These are phyloP conservation scores for Aspergillus brasiliensis DNA, from an alignment of 2,329 filamentous ascomycete genomes.

Conservation along the genomic window DNA sequence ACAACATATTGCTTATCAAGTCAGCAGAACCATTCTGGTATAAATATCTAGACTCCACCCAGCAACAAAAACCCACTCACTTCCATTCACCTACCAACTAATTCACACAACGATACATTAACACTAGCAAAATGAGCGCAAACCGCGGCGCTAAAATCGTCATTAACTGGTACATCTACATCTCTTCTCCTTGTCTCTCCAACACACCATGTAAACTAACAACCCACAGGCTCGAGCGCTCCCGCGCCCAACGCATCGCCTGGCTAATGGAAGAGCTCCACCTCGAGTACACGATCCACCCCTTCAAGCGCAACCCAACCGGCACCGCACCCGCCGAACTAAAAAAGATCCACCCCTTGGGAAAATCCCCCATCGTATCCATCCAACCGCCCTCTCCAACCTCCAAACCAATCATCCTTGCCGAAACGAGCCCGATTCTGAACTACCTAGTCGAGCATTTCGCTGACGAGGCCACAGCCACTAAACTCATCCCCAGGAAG, in stretches of 20 bases:
- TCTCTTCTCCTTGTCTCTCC: no score
- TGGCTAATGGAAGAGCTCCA: slow-evolving; percentile 85
- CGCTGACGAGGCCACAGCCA: slow-evolving; percentile 35
- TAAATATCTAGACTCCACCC: no score
- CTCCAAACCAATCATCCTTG: slow-evolving; percentile 62
- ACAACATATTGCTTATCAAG: no score
- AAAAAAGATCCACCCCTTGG: slow-evolving; percentile 77
- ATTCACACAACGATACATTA: not conserved
- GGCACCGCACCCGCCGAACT: slow-evolving; percentile 73
- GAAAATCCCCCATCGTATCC: slow-evolving; percentile 79
- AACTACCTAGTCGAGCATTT: slow-evolving; percentile 79
- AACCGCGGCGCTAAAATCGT: slow-evolving; percentile 55
- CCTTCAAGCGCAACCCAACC: slow-evolving; percentile 69
- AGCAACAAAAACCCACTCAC: no score
- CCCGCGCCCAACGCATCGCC: slow-evolving; percentile 77
- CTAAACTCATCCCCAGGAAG: slow-evolving; percentile 51
- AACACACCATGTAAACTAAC: not conserved
- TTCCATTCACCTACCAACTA: not conserved
- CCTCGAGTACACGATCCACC: slow-evolving; percentile 75
- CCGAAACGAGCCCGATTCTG: slow-evolving; percentile 78
- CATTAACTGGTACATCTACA: slow-evolving; percentile 59
- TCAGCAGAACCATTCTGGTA: no score
- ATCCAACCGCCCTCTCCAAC: slow-evolving; percentile 54
- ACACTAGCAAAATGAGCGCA: slow-evolving; percentile 17
- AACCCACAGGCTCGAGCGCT: slow-evolving; percentile 71